phyloP scores from a whole-genome alignment of 78 protist species.

The Emiliania huxleyi region DNA sequence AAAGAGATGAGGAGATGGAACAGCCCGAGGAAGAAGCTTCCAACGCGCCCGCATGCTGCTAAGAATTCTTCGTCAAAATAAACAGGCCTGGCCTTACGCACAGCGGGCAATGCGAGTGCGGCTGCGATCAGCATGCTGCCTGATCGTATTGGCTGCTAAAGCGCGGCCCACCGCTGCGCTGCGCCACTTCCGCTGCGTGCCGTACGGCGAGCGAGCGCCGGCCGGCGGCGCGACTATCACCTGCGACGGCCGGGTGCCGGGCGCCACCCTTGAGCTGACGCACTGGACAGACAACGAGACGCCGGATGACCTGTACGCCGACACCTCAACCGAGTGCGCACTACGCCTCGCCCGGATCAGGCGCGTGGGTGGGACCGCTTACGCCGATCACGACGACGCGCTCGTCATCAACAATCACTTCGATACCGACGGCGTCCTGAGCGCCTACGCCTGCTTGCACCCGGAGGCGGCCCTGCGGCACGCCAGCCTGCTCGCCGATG shows the following conservation, averaged over 20 bases:
- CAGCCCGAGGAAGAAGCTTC: no score
- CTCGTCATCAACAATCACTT: neutral
- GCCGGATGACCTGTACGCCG: neutral
- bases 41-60: no score
- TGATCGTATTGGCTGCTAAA: no score
- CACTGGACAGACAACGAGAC: neutral
- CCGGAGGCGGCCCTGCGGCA: neutral
- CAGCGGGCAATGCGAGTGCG: no score
- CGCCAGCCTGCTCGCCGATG: neutral
- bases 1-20: no score
- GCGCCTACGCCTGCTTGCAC: neutral
- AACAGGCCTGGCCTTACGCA: no score
- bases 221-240: neutral
- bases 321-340: neutral
- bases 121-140: no score
- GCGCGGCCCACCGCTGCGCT: no score
- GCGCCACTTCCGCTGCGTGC: neutral
- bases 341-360: neutral
- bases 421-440: neutral
- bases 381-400: neutral
- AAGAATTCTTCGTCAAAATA: no score
- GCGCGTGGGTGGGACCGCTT: neutral
- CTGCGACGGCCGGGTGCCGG: neutral
- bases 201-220: neutral
- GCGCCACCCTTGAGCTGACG: neutral